phyloP scores from a whole-genome alignment of 2,329 filamentous ascomycete genomes.

The Aciculosporium take region DNA sequence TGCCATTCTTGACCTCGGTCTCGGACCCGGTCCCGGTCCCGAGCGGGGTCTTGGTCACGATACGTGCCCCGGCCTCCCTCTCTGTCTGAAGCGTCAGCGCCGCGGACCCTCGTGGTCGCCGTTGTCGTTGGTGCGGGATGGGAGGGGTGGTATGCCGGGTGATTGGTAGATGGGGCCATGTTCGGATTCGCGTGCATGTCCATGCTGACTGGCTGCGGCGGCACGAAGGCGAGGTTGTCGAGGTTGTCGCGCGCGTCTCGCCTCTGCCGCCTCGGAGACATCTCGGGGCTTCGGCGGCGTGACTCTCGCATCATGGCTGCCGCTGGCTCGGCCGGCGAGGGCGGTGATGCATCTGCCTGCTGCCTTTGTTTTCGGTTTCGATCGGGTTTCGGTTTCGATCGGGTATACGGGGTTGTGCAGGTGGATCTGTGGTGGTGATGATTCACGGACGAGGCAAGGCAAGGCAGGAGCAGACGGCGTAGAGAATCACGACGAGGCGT shows the following conservation, averaged over 20 bases:
- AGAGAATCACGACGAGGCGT: background rate
- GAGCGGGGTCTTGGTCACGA: background rate
- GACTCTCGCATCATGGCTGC: slow-evolving; percentile 38
- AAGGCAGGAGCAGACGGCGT: background rate
- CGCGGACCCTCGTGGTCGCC: slow-evolving; percentile 4
- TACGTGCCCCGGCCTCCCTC: background rate
- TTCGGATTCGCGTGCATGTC: slow-evolving; percentile 4
- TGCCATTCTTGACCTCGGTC: slow-evolving; percentile 1
- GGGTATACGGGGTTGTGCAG: background rate
- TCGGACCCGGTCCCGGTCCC: background rate
- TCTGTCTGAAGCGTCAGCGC: background rate
- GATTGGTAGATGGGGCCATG: background rate
- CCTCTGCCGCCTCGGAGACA: slow-evolving; percentile 33
- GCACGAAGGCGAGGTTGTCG: slow-evolving; percentile 12
- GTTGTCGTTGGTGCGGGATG: slow-evolving; percentile 5
- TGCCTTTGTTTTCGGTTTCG: slow-evolving; percentile 4
- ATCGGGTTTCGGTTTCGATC: background rate
- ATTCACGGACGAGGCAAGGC: background rate
- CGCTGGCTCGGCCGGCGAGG: slow-evolving; percentile 11
- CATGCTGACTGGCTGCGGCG: slow-evolving; percentile 7
- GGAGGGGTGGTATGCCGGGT: slow-evolving; percentile 4
- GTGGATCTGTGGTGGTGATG: background rate
- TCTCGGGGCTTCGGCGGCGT: slow-evolving; percentile 42
- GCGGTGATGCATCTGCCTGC: slow-evolving; percentile 5
- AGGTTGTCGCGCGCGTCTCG: slow-evolving; percentile 19